phyloP scores from a whole-genome alignment of 148 eudicot species.

The Rhododendron molle region DNA sequence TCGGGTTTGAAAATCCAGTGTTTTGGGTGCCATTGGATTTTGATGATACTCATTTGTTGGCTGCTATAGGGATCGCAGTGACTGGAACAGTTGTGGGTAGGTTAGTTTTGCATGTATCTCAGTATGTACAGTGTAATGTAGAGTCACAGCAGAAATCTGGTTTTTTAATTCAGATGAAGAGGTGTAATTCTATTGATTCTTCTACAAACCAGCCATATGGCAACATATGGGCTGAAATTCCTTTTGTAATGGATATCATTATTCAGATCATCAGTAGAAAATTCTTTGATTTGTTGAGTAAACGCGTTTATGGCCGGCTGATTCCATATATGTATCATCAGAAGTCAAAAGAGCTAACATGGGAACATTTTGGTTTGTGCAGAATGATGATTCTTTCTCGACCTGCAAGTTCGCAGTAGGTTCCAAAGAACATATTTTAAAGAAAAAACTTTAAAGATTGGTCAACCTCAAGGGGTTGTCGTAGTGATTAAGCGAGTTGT shows the following conservation, averaged over 20 bases:
- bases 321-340: neutral
- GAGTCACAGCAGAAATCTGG: neutral
- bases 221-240: neutral
- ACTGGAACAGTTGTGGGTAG: neutral
- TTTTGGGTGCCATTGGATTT: neutral
- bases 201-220: neutral
- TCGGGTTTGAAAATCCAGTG: conserved; percentile 22
- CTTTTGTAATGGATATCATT: neutral
- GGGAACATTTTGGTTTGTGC: neutral
- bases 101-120: neutral
- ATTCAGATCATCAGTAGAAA: neutral
- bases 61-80: neutral
- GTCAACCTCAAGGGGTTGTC: too few species aligned
- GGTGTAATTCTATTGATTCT: neutral
- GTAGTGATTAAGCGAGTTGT: too few species aligned
- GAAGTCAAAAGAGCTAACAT: neutral
- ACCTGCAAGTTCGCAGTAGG: neutral
- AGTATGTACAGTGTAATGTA: neutral
- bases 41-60: neutral
- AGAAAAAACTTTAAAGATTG: too few species aligned
- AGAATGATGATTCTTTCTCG: neutral
- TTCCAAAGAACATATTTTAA: neutral
- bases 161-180: neutral
- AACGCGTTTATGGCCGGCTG: neutral
- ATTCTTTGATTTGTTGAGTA: conserved; percentile 12